A percentile compares a stretch with the other conserved stretches of the same genome.
Conservation (phyloP, 768 basidiomycete genomes). For the Leccinum subgranulosum region DNA sequence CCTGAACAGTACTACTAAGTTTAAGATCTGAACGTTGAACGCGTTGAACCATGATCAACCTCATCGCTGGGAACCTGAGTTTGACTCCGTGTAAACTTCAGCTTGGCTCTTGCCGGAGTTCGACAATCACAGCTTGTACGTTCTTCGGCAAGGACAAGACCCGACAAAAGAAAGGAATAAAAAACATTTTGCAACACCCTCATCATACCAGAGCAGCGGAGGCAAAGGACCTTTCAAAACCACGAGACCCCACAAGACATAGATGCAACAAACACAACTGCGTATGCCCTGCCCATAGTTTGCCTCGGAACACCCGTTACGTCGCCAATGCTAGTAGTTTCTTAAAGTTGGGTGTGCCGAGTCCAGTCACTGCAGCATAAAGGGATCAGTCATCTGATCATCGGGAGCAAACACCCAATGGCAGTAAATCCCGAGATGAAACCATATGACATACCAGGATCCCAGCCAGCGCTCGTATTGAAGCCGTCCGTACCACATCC, state of each 20-base stretch:
- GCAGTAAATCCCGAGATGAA: background rate
- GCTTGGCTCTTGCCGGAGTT: too few species aligned
- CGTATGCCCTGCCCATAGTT: too few species aligned
- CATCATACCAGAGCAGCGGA: background rate
- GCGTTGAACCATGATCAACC: too few species aligned
- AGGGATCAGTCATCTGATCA: background rate
- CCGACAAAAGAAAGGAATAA: background rate
- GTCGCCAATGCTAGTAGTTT: constrained; percentile 41
- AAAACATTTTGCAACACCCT: background rate
- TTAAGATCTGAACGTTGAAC: too few species aligned
- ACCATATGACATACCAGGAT: constrained; percentile 43
- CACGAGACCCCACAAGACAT: background rate
- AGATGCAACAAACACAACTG: background rate
- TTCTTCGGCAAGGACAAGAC: background rate
- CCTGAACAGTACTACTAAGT: too few species aligned
- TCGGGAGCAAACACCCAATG: too few species aligned
- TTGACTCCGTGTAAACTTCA: too few species aligned
- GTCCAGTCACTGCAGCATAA: constrained; percentile 47
- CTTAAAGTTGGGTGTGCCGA: constrained; percentile 55
- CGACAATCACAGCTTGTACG: too few species aligned
- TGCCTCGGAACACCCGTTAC: constrained; percentile 1
- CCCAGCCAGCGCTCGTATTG: constrained; percentile 50
- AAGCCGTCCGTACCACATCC: constrained; percentile 42
- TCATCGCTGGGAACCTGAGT: too few species aligned
- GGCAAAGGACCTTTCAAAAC: background rate